Percentiles rank a stretch among this genome's conserved stretches.
phyloP scores from a whole-genome alignment of 371 early-diverging fungal species.

The Mucor piriformis region DNA sequence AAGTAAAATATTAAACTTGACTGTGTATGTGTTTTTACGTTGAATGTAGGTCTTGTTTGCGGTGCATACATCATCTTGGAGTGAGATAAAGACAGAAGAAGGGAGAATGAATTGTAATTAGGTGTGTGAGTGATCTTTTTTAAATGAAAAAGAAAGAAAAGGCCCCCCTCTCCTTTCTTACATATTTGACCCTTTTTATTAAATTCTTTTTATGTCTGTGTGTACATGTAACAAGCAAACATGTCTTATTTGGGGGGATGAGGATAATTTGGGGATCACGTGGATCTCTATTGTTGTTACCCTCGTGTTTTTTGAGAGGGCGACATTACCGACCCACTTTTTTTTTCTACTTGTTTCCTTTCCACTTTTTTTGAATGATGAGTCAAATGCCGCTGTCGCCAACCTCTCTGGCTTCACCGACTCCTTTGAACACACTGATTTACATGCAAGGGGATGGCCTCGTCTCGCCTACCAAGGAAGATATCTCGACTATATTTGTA shows the following conservation, averaged over 20 bases:
- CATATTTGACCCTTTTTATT: constrained; percentile 16
- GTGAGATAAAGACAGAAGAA: not conserved
- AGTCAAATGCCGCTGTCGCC: constrained; percentile 22
- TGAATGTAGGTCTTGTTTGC: constrained; percentile 6
- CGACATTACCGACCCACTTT: not conserved
- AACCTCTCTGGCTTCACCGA: constrained; percentile 16
- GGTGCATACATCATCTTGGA: constrained; percentile 14
- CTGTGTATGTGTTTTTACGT: not conserved
- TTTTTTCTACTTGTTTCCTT: not conserved
- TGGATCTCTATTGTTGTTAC: not conserved
- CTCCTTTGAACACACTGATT: constrained; percentile 26
- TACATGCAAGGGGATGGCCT: constrained; percentile 15
- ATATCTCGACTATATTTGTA: constrained; percentile 92
- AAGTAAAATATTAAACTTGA: not conserved
- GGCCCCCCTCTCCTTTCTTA: constrained; percentile 3
- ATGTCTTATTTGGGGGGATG: too few relatives aligned
- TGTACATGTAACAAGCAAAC: not conserved
- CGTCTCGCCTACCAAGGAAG: constrained; percentile 40
- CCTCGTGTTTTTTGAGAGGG: not conserved
- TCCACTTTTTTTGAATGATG: constrained; percentile 10
- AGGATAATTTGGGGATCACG: not conserved
- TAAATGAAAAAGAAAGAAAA: not conserved
- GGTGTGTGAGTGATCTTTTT: not conserved
- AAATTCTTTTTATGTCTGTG: constrained; percentile 13
- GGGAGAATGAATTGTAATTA: not conserved